Percentiles rank a stretch among this genome's conserved stretches.
Evolutionary conservation across 192 early-diverging fungal genomes (phyloP).

Genomic region (Neocallimastix lanati): DNA sequence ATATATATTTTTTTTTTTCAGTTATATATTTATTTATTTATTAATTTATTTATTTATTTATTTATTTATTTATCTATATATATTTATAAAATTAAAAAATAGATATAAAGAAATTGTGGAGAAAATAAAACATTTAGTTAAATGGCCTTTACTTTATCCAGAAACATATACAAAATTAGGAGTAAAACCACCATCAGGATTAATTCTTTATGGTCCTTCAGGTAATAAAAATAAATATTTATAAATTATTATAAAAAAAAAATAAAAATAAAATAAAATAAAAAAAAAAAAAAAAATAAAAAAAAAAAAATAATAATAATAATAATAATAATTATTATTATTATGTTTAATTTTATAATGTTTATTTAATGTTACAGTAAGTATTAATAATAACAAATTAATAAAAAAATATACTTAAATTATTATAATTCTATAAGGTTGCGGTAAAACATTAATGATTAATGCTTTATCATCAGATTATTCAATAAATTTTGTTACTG

Average conservation of each 20-base stretch:
- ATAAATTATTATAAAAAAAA: too few relatives aligned
- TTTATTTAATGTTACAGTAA: too few relatives aligned
- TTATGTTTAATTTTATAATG: too few relatives aligned
- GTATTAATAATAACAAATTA: too few relatives aligned
- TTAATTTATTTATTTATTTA: too few relatives aligned
- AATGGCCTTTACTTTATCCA: constrained; percentile 31
- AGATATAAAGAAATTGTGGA: constrained; percentile 42
- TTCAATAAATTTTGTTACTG: constrained; percentile 63
- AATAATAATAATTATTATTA: too few relatives aligned
- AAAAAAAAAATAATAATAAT: not conserved
- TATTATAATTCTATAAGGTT: too few relatives aligned
- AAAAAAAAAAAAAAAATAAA: not conserved
- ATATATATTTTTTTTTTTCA: not conserved
- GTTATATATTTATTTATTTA: too few relatives aligned
- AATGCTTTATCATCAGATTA: constrained; percentile 58
- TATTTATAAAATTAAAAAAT: not conserved
- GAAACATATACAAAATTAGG: constrained; percentile 41
- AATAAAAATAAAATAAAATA: not conserved
- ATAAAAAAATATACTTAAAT: too few relatives aligned
- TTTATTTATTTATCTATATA: not conserved
- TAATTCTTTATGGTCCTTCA: constrained; percentile 81
- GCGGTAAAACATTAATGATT: constrained; percentile 77
- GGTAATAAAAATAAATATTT: too few relatives aligned
- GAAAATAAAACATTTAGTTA: constrained; percentile 33
- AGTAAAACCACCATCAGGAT: constrained; percentile 50